Conservation (phyloP, 495 filamentous ascomycete species). For the Aspergillus wentii region DNA sequence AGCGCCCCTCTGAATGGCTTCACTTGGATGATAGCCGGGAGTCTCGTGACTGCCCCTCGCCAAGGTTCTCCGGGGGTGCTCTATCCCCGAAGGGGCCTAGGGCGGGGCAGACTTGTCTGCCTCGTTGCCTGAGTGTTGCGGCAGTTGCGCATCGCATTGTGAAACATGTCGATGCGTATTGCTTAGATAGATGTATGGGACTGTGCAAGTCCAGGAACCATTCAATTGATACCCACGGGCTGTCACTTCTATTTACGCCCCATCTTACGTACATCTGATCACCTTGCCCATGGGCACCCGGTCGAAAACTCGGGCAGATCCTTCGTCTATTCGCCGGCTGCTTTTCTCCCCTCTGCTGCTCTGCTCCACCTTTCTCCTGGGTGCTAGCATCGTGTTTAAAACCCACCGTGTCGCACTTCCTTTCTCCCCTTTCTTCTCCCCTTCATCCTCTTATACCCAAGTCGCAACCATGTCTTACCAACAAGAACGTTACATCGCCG, state of each 20-base stretch:
- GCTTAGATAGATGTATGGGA: too few species aligned
- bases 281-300: too few species aligned
- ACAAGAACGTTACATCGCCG: constrained; percentile 78
- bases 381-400: constrained; percentile 40
- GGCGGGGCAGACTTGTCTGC: constrained; percentile 20
- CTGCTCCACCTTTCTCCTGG: constrained; percentile 47
- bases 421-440: constrained; percentile 23
- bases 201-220: too few species aligned
- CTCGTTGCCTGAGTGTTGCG: constrained; percentile 2
- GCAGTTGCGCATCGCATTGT: too few species aligned
- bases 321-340: constrained; percentile 22
- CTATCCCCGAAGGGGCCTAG: constrained; percentile 23
- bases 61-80: too few species aligned
- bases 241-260: too few species aligned
- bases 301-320: constrained; percentile 17
- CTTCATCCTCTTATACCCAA: constrained; percentile 21
- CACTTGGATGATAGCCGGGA: constrained; percentile 6
- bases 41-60: constrained; percentile 26
- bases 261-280: too few species aligned
- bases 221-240: too few species aligned
- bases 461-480: constrained; percentile 54
- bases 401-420: constrained; percentile 37
- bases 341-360: constrained; percentile 31
- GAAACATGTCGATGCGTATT: too few species aligned
- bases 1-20: constrained; percentile 14